Evolutionary conservation across 225 moss, liverwort and hornwort genomes (phyloP).

Genomic region (Bryum argenteum): DNA sequence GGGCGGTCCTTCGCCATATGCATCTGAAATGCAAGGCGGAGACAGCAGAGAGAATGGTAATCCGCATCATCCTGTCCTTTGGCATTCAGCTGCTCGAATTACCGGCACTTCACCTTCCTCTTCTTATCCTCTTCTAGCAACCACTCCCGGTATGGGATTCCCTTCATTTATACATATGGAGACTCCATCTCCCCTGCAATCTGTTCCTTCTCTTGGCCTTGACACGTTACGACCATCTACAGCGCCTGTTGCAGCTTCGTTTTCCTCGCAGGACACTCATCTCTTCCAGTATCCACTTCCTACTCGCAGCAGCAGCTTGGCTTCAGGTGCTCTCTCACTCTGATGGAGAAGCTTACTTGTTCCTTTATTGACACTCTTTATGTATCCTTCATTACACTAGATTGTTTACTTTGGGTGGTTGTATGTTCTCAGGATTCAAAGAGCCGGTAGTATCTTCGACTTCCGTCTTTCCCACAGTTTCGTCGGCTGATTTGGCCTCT

Average conservation of each 20-base stretch:
- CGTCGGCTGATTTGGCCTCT: constrained; percentile 5
- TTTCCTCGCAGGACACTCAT: constrained; percentile 6
- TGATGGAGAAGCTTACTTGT: background rate
- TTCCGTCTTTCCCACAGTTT: constrained; percentile 13
- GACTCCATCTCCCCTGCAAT: background rate
- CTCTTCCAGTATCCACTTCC: constrained; percentile 7
- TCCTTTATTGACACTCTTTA: background rate
- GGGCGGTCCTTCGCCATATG: background rate
- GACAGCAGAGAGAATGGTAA: background rate
- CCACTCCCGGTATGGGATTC: constrained; percentile 18
- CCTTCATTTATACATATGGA: constrained; percentile 21
- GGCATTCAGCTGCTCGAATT: constrained; percentile 8
- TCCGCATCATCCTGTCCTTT: background rate
- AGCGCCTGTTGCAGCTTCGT: background rate
- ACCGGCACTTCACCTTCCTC: background rate
- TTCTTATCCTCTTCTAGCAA: background rate
- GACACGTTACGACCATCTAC: constrained; percentile 9
- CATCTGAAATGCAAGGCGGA: constrained; percentile 6
- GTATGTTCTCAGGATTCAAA: constrained; percentile 30
- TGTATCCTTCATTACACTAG: background rate
- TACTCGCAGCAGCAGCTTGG: constrained; percentile 15
- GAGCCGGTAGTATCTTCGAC: constrained; percentile 10
- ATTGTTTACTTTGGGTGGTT: background rate
- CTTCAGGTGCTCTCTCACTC: constrained; percentile 21
- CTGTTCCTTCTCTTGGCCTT: background rate